A percentile compares a stretch with the other conserved stretches of the same genome.
Conservation (phyloP, 176 grass and related monocot genomes). For the Cenchrus purpureus region DNA sequence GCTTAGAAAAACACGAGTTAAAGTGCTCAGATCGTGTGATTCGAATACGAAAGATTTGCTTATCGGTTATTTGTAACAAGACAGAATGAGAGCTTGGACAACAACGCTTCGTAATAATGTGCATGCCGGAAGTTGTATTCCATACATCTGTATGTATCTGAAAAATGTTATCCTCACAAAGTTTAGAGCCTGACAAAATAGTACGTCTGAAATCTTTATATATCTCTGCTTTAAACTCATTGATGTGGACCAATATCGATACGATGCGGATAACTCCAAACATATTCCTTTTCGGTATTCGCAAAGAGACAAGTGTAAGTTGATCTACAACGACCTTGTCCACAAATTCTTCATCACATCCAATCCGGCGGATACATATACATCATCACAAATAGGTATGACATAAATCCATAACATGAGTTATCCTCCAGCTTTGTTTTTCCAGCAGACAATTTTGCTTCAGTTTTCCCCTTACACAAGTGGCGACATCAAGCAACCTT, state of each 20-base stretch:
- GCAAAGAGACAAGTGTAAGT: not conserved
- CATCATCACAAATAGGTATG: not conserved
- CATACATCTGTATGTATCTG: not conserved
- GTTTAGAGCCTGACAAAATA: accelerated
- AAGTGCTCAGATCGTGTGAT: not conserved
- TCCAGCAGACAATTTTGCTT: not conserved
- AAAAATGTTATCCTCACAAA: not conserved
- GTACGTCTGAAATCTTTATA: too few relatives aligned
- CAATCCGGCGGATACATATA: not conserved
- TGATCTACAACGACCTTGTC: not conserved
- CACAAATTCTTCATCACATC: not conserved
- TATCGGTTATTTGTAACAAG: not conserved
- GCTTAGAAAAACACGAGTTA: not conserved
- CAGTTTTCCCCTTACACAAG: not conserved
- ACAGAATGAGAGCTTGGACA: not conserved
- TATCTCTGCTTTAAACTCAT: not conserved
- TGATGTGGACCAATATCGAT: not conserved
- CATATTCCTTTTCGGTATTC: accelerated
- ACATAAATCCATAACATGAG: not conserved
- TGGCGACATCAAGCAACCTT: not conserved
- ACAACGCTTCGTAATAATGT: not conserved
- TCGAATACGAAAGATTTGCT: too few relatives aligned
- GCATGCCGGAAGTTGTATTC: not conserved
- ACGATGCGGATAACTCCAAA: not conserved
- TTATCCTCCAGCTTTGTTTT: not conserved